A percentile compares a stretch with the other conserved stretches of the same genome.
Conservation (phyloP, 1,139 yeast genomes). For the Saccharomycopsis hybrid region DNA sequence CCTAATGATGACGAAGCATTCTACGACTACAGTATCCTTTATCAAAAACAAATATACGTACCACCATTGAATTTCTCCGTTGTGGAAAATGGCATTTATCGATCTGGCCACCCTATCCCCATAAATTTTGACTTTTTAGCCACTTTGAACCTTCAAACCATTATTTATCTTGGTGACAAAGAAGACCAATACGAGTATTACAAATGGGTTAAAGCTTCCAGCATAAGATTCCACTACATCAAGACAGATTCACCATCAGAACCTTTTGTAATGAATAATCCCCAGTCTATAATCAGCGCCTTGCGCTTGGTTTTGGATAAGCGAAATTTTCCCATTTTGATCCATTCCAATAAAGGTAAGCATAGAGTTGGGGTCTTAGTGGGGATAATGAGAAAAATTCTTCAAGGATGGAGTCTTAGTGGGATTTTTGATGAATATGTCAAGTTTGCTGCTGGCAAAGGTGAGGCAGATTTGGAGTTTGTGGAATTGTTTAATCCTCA, state of each 20-base stretch:
- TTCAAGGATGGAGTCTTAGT: conserved; percentile 91
- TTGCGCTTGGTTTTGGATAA: conserved; percentile 58
- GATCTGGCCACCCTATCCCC: conserved; percentile 92
- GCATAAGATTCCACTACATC: conserved; percentile 54
- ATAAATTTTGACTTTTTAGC: conserved; percentile 73
- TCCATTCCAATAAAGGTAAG: conserved; percentile 93
- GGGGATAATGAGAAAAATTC: conserved; percentile 74
- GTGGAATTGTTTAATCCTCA: conserved; percentile 25
- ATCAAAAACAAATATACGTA: conserved; percentile 34
- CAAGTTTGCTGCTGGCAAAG: conserved; percentile 88
- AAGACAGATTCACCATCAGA: conserved; percentile 69
- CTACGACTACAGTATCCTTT: conserved; percentile 2
- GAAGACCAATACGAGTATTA: conserved; percentile 56
- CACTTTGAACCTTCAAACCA: conserved; percentile 65
- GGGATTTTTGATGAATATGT: conserved; percentile 93
- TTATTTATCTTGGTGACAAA: conserved; percentile 78
- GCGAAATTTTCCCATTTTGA: conserved; percentile 75
- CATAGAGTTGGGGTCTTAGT: conserved; percentile 90
- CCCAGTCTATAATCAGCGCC: conserved; percentile 53
- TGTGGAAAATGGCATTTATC: conserved; percentile 79
- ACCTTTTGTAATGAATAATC: conserved; percentile 57
- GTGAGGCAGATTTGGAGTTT: conserved; percentile 78
- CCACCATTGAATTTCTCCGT: conserved; percentile 91
- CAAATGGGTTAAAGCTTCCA: conserved; percentile 51
- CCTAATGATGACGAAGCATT: neutral